Percentiles rank a stretch among this genome's conserved stretches.
Evolutionary conservation across 2,329 filamentous ascomycete species (phyloP).

Genomic region (Aurifilum marmelostoma): DNA sequence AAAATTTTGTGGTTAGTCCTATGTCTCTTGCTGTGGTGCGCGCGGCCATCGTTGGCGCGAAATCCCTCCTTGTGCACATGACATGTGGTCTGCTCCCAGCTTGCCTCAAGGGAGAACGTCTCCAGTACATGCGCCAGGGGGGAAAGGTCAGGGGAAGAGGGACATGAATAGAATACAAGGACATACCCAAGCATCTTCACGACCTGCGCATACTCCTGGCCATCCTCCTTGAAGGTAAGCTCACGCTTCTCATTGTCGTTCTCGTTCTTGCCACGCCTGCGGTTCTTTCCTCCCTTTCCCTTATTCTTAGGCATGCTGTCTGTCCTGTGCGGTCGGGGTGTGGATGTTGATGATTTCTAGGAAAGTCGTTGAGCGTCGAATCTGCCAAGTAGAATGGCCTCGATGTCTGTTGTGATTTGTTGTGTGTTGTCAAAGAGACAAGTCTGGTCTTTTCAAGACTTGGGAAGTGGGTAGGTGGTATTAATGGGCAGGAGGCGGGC

Average conservation of each 20-base stretch:
- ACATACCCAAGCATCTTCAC: constrained; percentile 82
- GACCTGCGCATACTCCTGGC: constrained; percentile 71
- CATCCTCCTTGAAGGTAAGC: constrained; percentile 80
- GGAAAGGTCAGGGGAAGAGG: not conserved
- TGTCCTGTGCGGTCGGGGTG: not conserved
- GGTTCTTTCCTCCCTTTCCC: constrained; percentile 32
- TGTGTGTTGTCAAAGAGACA: constrained; percentile 4
- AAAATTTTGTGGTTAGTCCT: not conserved
- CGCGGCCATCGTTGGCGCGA: not conserved
- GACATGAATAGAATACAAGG: not conserved
- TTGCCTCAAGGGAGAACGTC: not conserved
- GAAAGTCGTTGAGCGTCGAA: constrained; percentile 66
- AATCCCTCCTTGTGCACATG: not conserved
- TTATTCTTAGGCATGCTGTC: constrained; percentile 30
- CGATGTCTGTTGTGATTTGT: not conserved
- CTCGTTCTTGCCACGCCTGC: constrained; percentile 65
- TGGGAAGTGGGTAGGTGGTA: constrained; percentile 5
- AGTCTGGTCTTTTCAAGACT: not conserved
- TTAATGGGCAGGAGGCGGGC: constrained; percentile 12
- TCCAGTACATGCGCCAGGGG: not conserved
- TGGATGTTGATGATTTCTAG: not conserved
- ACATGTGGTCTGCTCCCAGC: not conserved
- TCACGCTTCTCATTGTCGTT: constrained; percentile 84
- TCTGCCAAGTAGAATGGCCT: constrained; percentile 36
- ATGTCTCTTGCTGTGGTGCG: not conserved